A percentile compares a stretch with the other conserved stretches of the same genome.
These are phyloP conservation scores for Gnomoniopsis sp. DNA, from an alignment of 2,329 filamentous ascomycete genomes.

Conservation along the genomic window DNA sequence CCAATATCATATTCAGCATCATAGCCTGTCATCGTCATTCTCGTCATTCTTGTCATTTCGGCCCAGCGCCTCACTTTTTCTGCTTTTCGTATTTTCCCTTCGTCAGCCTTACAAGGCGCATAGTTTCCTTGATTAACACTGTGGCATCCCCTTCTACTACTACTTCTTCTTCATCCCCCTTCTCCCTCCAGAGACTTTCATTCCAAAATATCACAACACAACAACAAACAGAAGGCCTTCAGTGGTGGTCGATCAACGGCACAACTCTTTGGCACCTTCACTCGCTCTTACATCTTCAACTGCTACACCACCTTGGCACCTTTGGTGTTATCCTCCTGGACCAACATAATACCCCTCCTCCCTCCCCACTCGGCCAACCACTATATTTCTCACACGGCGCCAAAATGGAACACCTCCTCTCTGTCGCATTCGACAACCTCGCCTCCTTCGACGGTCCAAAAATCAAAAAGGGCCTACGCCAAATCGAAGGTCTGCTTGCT, in stretches of 20 bases:
- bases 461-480: slow-evolving; percentile 87
- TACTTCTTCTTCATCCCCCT: background rate
- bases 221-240: background rate
- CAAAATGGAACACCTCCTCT: slow-evolving; percentile 85
- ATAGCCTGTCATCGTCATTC: background rate
- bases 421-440: slow-evolving; percentile 92
- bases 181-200: too few species aligned
- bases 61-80: background rate
- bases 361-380: background rate
- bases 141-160: background rate
- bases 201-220: background rate
- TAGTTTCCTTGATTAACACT: background rate
- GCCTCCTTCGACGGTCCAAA: slow-evolving; percentile 87
- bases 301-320: background rate
- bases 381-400: slow-evolving; percentile 4
- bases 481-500: slow-evolving; percentile 89
- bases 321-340: too few species aligned
- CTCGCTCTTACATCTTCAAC: background rate
- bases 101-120: too few species aligned
- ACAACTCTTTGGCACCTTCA: background rate
- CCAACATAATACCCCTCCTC: background rate
- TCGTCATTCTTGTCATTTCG: background rate
- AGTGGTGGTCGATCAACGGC: background rate
- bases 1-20: background rate
- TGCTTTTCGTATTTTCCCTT: background rate